Conservation (phyloP, 2,329 filamentous ascomycete species). For the Fusarium falciforme region DNA sequence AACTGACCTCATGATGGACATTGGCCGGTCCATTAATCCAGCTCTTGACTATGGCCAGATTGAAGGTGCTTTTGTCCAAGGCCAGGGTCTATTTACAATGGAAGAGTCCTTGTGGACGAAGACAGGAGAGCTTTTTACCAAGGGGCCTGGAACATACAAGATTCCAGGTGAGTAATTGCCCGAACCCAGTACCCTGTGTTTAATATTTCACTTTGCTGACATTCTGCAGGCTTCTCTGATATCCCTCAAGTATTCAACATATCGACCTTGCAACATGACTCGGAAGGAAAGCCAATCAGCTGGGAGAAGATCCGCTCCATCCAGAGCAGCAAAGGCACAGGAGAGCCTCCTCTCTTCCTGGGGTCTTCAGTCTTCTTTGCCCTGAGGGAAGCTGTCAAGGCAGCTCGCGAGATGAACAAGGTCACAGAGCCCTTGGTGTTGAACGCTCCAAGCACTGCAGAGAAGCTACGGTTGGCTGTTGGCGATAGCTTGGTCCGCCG, state of each 20-base stretch:
- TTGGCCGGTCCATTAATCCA: background rate
- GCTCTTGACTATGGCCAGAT: background rate
- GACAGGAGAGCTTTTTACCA: background rate
- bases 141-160: background rate
- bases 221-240: background rate
- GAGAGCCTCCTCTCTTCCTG: background rate
- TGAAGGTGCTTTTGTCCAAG: background rate
- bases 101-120: background rate
- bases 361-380: conserved; percentile 13
- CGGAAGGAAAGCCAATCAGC: background rate
- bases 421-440: background rate
- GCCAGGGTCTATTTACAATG: background rate
- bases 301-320: background rate
- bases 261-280: background rate
- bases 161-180: background rate
- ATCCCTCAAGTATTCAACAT: background rate
- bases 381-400: conserved; percentile 8
- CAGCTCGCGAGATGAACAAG: conserved; percentile 14
- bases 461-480: background rate
- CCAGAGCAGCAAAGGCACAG: background rate
- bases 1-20: background rate
- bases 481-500: background rate
- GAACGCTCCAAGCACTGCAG: background rate
- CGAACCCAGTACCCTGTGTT: too few species aligned
- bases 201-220: background rate